Evolutionary conservation across 345 rosid genomes (phyloP).

Genomic region (Reutealis trisperma): DNA sequence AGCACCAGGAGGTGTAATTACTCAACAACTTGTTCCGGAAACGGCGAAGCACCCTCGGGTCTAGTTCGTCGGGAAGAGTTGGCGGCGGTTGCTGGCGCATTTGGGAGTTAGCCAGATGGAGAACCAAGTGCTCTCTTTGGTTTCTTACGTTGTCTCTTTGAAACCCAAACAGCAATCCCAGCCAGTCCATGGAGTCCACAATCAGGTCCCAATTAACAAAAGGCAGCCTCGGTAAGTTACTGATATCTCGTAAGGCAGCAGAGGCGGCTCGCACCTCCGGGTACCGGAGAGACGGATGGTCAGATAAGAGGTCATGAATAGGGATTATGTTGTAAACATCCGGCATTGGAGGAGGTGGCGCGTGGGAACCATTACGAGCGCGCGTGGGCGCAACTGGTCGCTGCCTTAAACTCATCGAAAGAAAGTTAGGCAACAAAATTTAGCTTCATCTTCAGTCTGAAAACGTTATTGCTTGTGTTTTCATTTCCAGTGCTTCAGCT

Average conservation of each 20-base stretch:
- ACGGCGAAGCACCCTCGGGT: conserved; percentile 55
- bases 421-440: not conserved
- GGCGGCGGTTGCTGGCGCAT: conserved; percentile 71
- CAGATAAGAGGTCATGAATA: conserved; percentile 56
- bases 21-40: conserved; percentile 61
- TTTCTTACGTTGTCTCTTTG: conserved; percentile 74
- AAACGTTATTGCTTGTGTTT: not conserved
- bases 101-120: conserved; percentile 83
- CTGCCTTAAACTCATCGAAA: conserved; percentile 35
- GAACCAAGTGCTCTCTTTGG: conserved; percentile 88
- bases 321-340: conserved; percentile 76
- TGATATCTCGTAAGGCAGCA: conserved; percentile 55
- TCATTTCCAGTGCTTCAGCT: not conserved
- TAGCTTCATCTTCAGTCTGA: not conserved
- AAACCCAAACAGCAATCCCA: conserved; percentile 65
- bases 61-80: conserved; percentile 49
- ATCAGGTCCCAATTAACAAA: conserved; percentile 42
- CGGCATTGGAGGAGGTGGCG: conserved; percentile 29
- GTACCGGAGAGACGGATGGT: conserved; percentile 77
- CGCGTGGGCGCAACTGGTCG: conserved; percentile 37
- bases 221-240: conserved; percentile 66
- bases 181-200: conserved; percentile 84
- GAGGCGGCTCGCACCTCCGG: conserved; percentile 77
- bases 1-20: conserved; percentile 82
- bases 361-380: conserved; percentile 28